Evolutionary conservation across 306 rosid species (phyloP), one percentile per base, ranked within the genome.

Genomic region (Benincasa hispida): DNA sequence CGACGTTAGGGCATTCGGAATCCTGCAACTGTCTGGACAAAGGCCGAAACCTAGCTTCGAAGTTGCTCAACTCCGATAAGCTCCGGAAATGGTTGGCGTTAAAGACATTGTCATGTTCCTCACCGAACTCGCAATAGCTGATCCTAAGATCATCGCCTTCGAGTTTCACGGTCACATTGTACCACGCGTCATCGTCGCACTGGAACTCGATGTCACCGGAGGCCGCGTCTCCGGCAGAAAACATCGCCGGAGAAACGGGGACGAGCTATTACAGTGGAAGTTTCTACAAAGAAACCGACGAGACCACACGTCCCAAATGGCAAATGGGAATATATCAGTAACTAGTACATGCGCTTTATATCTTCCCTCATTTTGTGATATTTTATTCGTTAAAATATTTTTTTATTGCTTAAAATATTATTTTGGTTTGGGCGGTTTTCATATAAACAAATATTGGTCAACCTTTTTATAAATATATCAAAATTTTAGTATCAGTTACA

Each of bases 21-120:
- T 86, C 89, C 74, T 86, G 89, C 34, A 84, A 59, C 83, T 86
- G 89, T 8, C 58, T 72, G 37, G 87, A 86, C 18, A 77, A 0
- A n/a, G 78, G 77, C 51, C 87, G 81, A 62, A 84, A 86, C 79
- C 87, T 66, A 58, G 34, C 48, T 35, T 48, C 55, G 34, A 86
- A 84, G 47, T 75, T 74, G 18, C 59, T 68, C 2, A 86, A n/a
- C n/a, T 80, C 83, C 22, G 65, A 35, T 14, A 55, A 32, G 75
- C 78, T 75, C 17, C 45, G 76, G 53, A 83, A 79, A 14, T 74
- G 54, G 6, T 19, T 14, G 21, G 56, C 77, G 30, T 50, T 22
- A 35, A 37, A 63, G 10, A 76, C 8, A 57, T 45, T 39, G 78
- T 79, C 84, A 17, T 75, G 35, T 8, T 77, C 76, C 10, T 41